Evolutionary conservation across 139 green algal genomes (phyloP), one percentile per base, ranked within the genome.

Genomic region (Micromonas commoda): DNA sequence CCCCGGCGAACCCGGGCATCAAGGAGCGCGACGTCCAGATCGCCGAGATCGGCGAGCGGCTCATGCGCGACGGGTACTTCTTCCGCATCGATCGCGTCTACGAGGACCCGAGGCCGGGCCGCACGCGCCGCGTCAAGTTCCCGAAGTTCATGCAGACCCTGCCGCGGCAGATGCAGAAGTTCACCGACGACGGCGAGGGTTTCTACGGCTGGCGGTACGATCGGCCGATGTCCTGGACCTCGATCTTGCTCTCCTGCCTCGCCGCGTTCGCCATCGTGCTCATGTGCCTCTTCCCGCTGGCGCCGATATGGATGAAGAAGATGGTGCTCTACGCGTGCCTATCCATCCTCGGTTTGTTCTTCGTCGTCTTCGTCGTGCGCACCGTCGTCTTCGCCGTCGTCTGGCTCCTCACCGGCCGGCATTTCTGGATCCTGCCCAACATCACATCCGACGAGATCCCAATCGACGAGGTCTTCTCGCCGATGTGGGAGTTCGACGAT

Each of bases 401-500:
- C 31, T 87, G 82, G 82, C 64, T 87, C 21, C 29, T 88, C 24
- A 19, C 75, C 29, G 82, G 82, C 35, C 74, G 79, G 45, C 79
- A 82, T 29, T 76, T 85, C 32, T 87, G 82, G 82, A 72, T 87
- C 67, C 80, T 87, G 35, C 82, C 82, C 26, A 88, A 88, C 57
- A 77, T 87, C 57, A 52, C 85, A 20, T 29, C 39, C 21, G 83
- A 87, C 63, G 83, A 87, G 76, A 79, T 77, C 24, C 68, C 68
- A 32, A 61, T 75, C 34, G 53, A 75, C 35, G 68, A 75, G 26
- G 6, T 75, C 5, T 75, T 75, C 26, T 53, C 35, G 37, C 68
- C 68, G 68, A 23, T 63, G 21, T 75, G 35, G 37, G 38, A 5
- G 37, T 75, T 75, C 38, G 68, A 75, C 29, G 63, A 70, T 31